phyloP scores from a whole-genome alignment of 768 basidiomycete genomes.

The Glaciozyma antarctica region DNA sequence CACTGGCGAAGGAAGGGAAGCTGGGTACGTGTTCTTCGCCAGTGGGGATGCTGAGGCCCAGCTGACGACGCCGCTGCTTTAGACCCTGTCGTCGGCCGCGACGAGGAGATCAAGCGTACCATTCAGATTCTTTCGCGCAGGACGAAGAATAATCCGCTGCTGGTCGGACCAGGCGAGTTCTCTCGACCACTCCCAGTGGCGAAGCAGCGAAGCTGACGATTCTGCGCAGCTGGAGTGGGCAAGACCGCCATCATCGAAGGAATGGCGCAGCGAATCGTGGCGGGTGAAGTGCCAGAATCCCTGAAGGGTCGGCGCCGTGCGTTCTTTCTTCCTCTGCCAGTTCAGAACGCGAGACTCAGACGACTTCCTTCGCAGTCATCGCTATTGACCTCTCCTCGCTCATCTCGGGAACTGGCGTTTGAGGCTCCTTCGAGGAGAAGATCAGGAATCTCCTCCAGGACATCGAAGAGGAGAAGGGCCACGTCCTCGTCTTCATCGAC shows the following conservation, averaged over 20 bases:
- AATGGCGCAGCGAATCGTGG: slow-evolving; percentile 87
- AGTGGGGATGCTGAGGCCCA: too few relatives aligned
- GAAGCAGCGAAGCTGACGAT: too few relatives aligned
- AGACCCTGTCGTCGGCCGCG: slow-evolving; percentile 45
- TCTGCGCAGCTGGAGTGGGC: slow-evolving; percentile 54
- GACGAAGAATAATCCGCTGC: slow-evolving; percentile 91
- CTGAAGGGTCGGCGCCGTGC: slow-evolving; percentile 42
- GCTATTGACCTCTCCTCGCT: slow-evolving; percentile 87
- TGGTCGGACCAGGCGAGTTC: slow-evolving; percentile 52
- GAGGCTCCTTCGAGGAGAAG: slow-evolving; percentile 92
- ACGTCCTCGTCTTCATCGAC: slow-evolving; percentile 80
- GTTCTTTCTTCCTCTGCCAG: neutral
- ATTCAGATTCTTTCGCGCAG: slow-evolving; percentile 40
- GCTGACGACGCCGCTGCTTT: too few relatives aligned
- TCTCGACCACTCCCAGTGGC: too few relatives aligned
- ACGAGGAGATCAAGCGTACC: slow-evolving; percentile 32
- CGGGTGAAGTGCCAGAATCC: slow-evolving; percentile 78
- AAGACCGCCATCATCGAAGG: slow-evolving; percentile 94
- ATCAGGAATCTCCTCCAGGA: slow-evolving; percentile 85
- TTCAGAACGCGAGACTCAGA: slow-evolving; percentile 49
- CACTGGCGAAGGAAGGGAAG: slow-evolving; percentile 40
- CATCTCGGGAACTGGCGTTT: slow-evolving; percentile 51
- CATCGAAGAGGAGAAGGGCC: slow-evolving; percentile 62
- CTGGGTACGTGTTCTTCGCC: slow-evolving; percentile 43
- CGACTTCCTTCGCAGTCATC: slow-evolving; percentile 45